Evolutionary conservation across 179 eudicot genomes (phyloP), one percentile per base, ranked within the genome.

Genomic region (Spinacia oleracea): DNA sequence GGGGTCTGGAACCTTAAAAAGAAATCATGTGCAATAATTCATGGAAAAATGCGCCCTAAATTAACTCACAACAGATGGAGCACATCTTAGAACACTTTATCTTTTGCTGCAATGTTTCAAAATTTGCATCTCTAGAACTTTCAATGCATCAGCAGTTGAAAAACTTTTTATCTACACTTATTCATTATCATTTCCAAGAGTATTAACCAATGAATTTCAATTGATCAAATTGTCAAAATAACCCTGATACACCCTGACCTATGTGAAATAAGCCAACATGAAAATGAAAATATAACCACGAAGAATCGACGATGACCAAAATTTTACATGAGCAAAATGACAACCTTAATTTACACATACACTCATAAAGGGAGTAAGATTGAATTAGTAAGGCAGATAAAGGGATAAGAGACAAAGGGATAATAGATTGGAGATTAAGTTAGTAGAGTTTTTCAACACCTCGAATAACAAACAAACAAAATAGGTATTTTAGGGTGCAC

Each of bases 301-400:
- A 51, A n/a, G n/a, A n/a, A n/a, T n/a, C n/a, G n/a, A n/a, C 15
- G 53, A 56, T n/a, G 56, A 81, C 66, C 35, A 51, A 3, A 78
- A 35, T 1, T 1, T 35, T 35, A 35, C 38, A 56, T 20, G 59
- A 60, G 71, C 8, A 71, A 42, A 79, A 55, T 38, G 15, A 58
- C 42, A 70, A 60, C 0, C 14, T 51, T 46, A 31, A 70, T 81
- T 46, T n/a, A n/a, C 38, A 38, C 73, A 78, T 85, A 96, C 96
- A 89, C 92, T 96, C 9, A 87, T 79, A 15, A 96, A 89, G 85
- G 87, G 98, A 78, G 94, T 96, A 73, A 93, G 69, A 81, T 91
- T 93, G 68, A 67, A 83, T 51, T 46, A 25, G 38, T 42, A 38
- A 77, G 1, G 48, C 27, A n/a, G n/a, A n/a, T n/a, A n/a, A n/a